Percentiles rank a stretch among this genome's conserved stretches.
Conservation (phyloP, 257 asterid genomes). For the Coffea canephora region DNA sequence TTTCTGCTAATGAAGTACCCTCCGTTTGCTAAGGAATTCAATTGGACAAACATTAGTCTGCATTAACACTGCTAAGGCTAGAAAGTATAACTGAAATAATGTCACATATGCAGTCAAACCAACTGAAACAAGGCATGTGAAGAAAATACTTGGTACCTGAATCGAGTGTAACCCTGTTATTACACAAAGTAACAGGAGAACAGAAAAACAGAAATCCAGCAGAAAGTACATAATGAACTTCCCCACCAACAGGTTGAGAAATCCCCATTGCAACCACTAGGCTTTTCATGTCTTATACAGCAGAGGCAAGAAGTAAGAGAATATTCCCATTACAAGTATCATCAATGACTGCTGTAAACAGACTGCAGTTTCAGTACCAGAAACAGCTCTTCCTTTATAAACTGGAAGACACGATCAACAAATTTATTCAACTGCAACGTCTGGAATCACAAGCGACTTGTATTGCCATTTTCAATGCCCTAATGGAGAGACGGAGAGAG, state of each 20-base stretch:
- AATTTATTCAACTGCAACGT: neutral
- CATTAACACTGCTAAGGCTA: neutral
- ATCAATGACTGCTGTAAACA: neutral
- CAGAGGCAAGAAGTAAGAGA: neutral
- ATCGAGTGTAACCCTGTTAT: slow-evolving; percentile 1
- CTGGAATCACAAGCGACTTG: neutral
- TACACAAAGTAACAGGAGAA: neutral
- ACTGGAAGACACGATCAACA: neutral
- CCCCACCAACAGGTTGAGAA: neutral
- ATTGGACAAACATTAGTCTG: neutral
- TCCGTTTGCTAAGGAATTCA: neutral
- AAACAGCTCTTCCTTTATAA: neutral
- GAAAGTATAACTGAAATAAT: neutral
- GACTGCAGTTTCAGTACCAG: neutral
- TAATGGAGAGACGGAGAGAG: no score
- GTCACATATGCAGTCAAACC: neutral
- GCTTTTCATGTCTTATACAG: neutral
- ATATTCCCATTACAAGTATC: neutral
- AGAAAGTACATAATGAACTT: neutral
- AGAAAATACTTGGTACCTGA: neutral
- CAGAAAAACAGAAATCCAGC: neutral
- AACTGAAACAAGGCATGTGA: neutral
- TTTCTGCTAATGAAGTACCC: neutral
- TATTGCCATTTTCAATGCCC: neutral
- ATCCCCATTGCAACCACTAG: neutral